Conservation (phyloP, 768 basidiomycete genomes). For the Tubosaeta brunneosetosa region DNA sequence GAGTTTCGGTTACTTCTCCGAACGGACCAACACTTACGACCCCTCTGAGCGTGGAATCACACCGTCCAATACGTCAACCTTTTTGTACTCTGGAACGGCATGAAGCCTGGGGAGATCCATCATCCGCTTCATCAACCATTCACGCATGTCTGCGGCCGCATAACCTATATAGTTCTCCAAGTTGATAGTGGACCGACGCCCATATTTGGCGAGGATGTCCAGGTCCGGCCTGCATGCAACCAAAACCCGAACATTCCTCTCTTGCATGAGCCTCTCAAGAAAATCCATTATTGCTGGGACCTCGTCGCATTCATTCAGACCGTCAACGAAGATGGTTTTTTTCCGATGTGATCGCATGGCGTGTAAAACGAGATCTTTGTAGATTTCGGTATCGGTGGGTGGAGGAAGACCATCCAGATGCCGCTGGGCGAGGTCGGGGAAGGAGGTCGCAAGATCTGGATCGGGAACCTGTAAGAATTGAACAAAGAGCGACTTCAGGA, state of each 20-base stretch:
- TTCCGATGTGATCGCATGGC: constrained; percentile 22
- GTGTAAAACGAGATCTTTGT: constrained; percentile 17
- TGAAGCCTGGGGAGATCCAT: constrained; percentile 20
- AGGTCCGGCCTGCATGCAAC: constrained; percentile 22
- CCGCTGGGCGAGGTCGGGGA: constrained; percentile 18
- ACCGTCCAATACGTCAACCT: constrained; percentile 17
- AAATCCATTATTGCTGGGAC: constrained; percentile 15
- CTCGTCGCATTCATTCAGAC: constrained; percentile 26
- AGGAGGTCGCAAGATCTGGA: constrained; percentile 15
- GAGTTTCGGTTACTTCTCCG: background rate
- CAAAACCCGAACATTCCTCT: constrained; percentile 21
- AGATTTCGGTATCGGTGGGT: constrained; percentile 9
- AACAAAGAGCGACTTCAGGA: constrained; percentile 23
- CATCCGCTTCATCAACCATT: constrained; percentile 24
- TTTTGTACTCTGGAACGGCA: constrained; percentile 20
- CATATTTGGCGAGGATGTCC: constrained; percentile 15
- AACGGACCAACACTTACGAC: constrained; percentile 13
- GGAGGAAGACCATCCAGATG: constrained; percentile 16
- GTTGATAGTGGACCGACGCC: constrained; percentile 15
- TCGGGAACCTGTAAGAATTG: constrained; percentile 26
- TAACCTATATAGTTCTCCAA: constrained; percentile 21
- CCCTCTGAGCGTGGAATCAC: constrained; percentile 11
- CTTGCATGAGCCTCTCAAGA: constrained; percentile 21
- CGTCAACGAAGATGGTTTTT: constrained; percentile 21
- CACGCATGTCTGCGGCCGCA: constrained; percentile 20